phyloP scores from a whole-genome alignment of 441 rosid species.

The Raphanus hybrid region DNA sequence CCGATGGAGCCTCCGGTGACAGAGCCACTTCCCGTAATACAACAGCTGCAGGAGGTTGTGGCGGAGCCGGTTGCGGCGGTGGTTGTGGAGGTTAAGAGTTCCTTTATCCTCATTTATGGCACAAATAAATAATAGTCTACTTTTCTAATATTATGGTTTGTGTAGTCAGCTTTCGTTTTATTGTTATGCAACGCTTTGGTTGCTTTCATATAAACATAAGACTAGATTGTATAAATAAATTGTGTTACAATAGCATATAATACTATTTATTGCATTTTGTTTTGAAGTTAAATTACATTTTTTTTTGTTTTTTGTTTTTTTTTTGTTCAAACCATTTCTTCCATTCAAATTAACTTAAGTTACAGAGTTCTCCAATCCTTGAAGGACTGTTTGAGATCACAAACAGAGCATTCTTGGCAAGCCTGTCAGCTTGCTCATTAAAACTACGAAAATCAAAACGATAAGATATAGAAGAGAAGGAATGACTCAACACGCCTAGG shows the following conservation, averaged over 20 bases:
- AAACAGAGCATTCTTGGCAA: too few species aligned
- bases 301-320: too few species aligned
- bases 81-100: constrained; percentile 56
- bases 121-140: neutral
- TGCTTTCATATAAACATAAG: neutral
- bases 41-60: constrained; percentile 49
- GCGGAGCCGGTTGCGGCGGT: constrained; percentile 56
- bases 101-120: neutral
- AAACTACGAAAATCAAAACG: too few species aligned
- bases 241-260: neutral
- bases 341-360: too few species aligned
- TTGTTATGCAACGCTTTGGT: neutral
- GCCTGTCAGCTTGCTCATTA: too few species aligned
- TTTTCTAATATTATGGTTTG: constrained; percentile 9
- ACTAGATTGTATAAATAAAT: neutral
- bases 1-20: constrained; percentile 54
- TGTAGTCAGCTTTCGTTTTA: neutral
- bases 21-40: constrained; percentile 40
- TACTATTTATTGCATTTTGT: neutral
- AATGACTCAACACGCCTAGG: too few species aligned
- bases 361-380: too few species aligned
- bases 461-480: too few species aligned
- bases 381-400: too few species aligned
- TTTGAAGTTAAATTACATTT: constrained; percentile 5
- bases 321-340: too few species aligned